Conservation (phyloP, 805 yeast species). For the Metschnikowia noctiluminum region DNA sequence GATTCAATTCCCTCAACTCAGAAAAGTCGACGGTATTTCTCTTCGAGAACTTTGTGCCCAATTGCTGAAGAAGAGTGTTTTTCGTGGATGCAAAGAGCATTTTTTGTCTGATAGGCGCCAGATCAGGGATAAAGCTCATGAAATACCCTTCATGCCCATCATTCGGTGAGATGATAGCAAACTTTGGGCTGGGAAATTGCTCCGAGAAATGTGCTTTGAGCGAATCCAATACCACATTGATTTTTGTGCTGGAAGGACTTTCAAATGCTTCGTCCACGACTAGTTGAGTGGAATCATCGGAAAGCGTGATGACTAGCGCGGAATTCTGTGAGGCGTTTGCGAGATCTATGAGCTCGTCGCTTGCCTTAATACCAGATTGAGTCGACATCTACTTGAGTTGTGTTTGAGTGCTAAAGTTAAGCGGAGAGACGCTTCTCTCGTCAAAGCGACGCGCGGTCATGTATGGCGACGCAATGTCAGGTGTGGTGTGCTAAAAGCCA, state of each 20-base stretch:
- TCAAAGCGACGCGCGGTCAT: constrained; percentile 1
- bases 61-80: constrained; percentile 65
- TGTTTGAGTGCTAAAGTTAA: not conserved
- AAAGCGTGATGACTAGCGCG: constrained; percentile 31
- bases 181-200: constrained; percentile 36
- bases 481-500: not conserved
- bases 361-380: constrained; percentile 42
- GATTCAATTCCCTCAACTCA: constrained; percentile 51
- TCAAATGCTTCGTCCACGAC: constrained; percentile 26
- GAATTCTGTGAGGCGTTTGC: constrained; percentile 39
- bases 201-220: constrained; percentile 22
- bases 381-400: constrained; percentile 30
- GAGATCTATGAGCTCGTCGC: constrained; percentile 40
- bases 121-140: constrained; percentile 83
- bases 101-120: constrained; percentile 73
- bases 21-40: constrained; percentile 46
- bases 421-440: not conserved
- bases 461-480: constrained; percentile 2
- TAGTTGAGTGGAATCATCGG: constrained; percentile 32
- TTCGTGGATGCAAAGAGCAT: constrained; percentile 95
- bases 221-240: constrained; percentile 18
- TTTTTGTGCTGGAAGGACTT: constrained; percentile 10
- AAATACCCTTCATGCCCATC: constrained; percentile 41
- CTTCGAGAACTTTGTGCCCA: constrained; percentile 61
- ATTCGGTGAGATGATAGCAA: constrained; percentile 22